Conservation (phyloP, 2,329 filamentous ascomycete genomes). For the Thielaviopsis populi region DNA sequence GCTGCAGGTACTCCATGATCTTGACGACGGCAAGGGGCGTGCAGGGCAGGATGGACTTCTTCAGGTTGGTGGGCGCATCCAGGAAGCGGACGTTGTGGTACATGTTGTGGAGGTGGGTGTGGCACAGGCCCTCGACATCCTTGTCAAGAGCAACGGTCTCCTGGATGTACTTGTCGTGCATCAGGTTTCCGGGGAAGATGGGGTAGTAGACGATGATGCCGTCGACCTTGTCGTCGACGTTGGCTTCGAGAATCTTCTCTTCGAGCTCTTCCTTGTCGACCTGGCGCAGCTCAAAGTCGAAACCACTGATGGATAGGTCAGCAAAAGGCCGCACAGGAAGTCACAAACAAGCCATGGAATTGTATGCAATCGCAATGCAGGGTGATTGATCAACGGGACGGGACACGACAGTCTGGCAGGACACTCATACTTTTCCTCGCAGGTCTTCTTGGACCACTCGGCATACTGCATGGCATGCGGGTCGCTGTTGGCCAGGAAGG, state of each 20-base stretch:
- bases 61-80: constrained; percentile 57
- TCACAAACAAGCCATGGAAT: background rate
- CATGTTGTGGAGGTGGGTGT: constrained; percentile 97
- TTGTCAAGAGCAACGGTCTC: constrained; percentile 82
- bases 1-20: constrained; percentile 86
- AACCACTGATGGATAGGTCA: constrained; percentile 47
- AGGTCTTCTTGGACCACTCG: constrained; percentile 94
- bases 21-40: constrained; percentile 94
- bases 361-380: background rate
- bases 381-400: constrained; percentile 3
- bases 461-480: constrained; percentile 86
- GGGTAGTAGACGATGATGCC: constrained; percentile 98
- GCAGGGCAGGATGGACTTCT: constrained; percentile 89
- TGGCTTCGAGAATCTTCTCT: constrained; percentile 73
- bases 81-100: constrained; percentile 96
- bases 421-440: constrained; percentile 70
- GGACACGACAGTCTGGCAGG: background rate
- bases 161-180: constrained; percentile 88
- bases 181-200: constrained; percentile 66
- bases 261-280: constrained; percentile 81
- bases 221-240: constrained; percentile 61
- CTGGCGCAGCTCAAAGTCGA: constrained; percentile 71
- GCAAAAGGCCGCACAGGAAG: background rate
- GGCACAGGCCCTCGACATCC: constrained; percentile 89
- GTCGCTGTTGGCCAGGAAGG: constrained; percentile 84